Evolutionary conservation across 2,329 filamentous ascomycete genomes (phyloP).

Genomic region (Colletotrichum filicis): DNA sequence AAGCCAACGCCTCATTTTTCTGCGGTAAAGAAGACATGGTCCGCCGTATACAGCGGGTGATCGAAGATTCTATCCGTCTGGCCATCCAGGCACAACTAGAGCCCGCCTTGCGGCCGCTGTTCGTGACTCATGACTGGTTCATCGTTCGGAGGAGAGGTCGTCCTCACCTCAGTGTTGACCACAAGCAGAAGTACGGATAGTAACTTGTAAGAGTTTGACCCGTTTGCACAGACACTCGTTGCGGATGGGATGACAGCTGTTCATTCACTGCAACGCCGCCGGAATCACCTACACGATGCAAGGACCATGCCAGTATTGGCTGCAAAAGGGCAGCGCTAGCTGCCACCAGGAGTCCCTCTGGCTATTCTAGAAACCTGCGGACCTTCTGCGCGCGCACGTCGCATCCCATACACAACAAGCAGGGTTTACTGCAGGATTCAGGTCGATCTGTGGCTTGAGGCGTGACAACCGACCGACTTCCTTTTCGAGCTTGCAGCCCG

Average conservation of each 20-base stretch:
- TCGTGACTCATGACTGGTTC: no score
- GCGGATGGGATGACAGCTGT: slow-evolving; percentile 3
- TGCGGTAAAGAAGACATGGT: no score
- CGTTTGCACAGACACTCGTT: background rate
- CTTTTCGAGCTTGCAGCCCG: slow-evolving; percentile 33
- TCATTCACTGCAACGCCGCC: background rate
- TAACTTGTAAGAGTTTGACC: background rate
- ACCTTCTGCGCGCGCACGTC: slow-evolving; percentile 5
- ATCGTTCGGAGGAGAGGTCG: background rate
- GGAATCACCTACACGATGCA: background rate
- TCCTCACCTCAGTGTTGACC: background rate
- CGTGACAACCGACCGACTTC: slow-evolving; percentile 32
- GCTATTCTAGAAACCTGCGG: slow-evolving; percentile 26
- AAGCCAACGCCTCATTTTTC: no score
- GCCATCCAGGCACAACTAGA: background rate
- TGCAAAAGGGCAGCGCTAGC: slow-evolving; percentile 21
- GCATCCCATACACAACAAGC: slow-evolving; percentile 1
- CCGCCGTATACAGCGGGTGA: background rate
- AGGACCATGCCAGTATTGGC: background rate
- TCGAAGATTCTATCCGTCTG: background rate
- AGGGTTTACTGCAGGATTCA: slow-evolving; percentile 33
- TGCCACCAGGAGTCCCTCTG: slow-evolving; percentile 1
- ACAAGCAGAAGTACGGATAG: background rate
- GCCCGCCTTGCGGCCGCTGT: no score
- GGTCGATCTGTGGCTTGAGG: slow-evolving; percentile 20